These are phyloP conservation scores for Suhomyces pyralidae DNA, from an alignment of 805 yeast genomes.

Conservation along the genomic window DNA sequence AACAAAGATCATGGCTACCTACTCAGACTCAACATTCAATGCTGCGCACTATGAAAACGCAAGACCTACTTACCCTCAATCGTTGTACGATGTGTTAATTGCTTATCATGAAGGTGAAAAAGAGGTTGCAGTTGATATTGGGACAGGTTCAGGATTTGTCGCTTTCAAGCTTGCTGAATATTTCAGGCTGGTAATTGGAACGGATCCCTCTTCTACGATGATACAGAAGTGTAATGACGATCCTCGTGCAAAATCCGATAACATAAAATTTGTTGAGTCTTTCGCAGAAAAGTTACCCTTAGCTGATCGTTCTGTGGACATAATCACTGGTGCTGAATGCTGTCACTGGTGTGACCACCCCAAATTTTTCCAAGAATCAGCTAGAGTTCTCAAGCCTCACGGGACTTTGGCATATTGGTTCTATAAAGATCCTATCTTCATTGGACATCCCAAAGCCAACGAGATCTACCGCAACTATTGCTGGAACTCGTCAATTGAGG, in stretches of 20 bases:
- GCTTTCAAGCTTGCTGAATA: conserved; percentile 47
- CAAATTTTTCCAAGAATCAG: conserved; percentile 48
- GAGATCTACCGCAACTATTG: conserved; percentile 49
- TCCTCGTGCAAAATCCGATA: conserved; percentile 12
- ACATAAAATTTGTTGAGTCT: conserved; percentile 20
- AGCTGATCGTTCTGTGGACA: conserved; percentile 43
- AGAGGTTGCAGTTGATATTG: conserved; percentile 56
- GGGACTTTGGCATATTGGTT: conserved; percentile 73
- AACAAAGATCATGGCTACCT: conserved; percentile 56
- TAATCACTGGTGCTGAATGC: conserved; percentile 79
- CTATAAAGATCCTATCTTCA: conserved; percentile 69
- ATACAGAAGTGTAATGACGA: conserved; percentile 29
- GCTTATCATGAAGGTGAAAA: conserved; percentile 36
- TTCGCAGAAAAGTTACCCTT: conserved; percentile 27
- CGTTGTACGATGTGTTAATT: conserved; percentile 43
- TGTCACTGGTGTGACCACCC: conserved; percentile 79
- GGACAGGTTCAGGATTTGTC: conserved; percentile 81
- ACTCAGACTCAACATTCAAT: conserved; percentile 50
- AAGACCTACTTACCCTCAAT: conserved; percentile 65
- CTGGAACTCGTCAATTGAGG: conserved; percentile 27
- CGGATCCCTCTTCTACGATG: conserved; percentile 62
- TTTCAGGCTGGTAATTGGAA: conserved; percentile 55
- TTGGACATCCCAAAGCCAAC: conserved; percentile 52
- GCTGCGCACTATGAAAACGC: conserved; percentile 52
- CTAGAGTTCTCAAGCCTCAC: conserved; percentile 48